Base-by-base conservation (phyloP, 768 basidiomycete species). In the Psilocybe azurescens region DNA sequence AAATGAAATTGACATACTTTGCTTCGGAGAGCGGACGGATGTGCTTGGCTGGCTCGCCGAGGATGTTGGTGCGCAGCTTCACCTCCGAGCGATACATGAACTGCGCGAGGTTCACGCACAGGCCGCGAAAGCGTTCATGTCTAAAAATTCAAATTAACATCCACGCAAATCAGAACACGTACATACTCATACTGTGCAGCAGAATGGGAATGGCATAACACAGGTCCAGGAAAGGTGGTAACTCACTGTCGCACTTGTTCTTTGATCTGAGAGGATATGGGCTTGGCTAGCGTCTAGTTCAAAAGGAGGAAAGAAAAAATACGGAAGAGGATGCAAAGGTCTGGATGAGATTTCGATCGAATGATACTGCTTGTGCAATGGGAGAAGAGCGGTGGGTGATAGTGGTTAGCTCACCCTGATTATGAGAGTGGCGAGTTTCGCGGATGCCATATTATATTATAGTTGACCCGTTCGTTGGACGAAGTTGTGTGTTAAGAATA, bases 1-100 rank as follows among this genome's bases (percentile, higher is more conserved):
- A 24, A 24, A 24, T 24, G 24, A 24, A 24, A 24, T 2, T 24
- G 24, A 24, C 85, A 63, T 61, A 92, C 90, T 83, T 83, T 29
- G 86, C 81, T 72, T 94, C 93, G 1, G 90, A 92, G 18, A 95
- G 79, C 5, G 93, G 93, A 9, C 90, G 83, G 47, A 94, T 80
- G 64, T 87, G 80, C 50, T 86, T 86, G 6, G 88, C 85, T 29
- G 89, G 86, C 70, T 94, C 92, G 5, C 92, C 90, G 59, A 94
- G 83, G 29, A 95, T 83, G 70, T 86, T 85, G 1, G 89, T 92
- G 29, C 93, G 85, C 50, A 94, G 78, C 66, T 83, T 82, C 7
- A 89, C 79, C 72, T 95, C 93, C 33, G 84, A 79, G 46, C 88
- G 86, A 74, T 94, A 89, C 83, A 93, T 86, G 65, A 77, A 74